phyloP scores from a whole-genome alignment of 805 yeast species.

The Kodamaea neixiangensis region DNA sequence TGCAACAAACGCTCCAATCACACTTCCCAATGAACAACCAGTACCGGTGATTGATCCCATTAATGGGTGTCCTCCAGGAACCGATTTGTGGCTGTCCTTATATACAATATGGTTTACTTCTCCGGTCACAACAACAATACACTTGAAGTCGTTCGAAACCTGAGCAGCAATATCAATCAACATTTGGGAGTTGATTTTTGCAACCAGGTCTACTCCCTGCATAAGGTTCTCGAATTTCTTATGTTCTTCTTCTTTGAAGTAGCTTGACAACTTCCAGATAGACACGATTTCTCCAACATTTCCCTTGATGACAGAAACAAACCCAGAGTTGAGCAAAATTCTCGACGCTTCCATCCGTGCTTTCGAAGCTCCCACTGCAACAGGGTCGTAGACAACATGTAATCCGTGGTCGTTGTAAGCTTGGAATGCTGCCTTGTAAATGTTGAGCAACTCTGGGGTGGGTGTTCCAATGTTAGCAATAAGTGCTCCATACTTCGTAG shows the following conservation, averaged over 20 bases:
- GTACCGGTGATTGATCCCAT: constrained; percentile 78
- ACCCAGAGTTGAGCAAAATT: constrained; percentile 55
- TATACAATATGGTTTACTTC: constrained; percentile 29
- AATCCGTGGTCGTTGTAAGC: constrained; percentile 57
- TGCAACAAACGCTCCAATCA: constrained; percentile 60
- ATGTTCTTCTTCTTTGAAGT: constrained; percentile 11
- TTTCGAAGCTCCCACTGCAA: constrained; percentile 84
- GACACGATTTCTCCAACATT: constrained; percentile 83
- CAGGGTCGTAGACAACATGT: constrained; percentile 85
- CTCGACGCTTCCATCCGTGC: constrained; percentile 53
- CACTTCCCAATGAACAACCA: constrained; percentile 81
- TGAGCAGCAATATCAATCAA: constrained; percentile 44
- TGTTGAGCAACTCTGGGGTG: constrained; percentile 41
- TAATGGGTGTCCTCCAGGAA: constrained; percentile 59
- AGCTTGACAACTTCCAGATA: constrained; percentile 39
- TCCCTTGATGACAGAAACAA: constrained; percentile 73
- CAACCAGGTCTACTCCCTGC: constrained; percentile 72
- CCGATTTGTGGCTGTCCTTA: constrained; percentile 22
- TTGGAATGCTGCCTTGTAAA: constrained; percentile 52
- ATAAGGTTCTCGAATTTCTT: constrained; percentile 30
- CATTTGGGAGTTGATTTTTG: constrained; percentile 21
- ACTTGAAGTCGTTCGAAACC: constrained; percentile 52
- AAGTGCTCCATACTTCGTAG: constrained; percentile 53
- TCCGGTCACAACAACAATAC: constrained; percentile 77
- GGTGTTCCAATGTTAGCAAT: constrained; percentile 80